A percentile compares a stretch with the other conserved stretches of the same genome.
phyloP scores from a whole-genome alignment of 257 asterid genomes.

The Phtheirospermum japonicum region DNA sequence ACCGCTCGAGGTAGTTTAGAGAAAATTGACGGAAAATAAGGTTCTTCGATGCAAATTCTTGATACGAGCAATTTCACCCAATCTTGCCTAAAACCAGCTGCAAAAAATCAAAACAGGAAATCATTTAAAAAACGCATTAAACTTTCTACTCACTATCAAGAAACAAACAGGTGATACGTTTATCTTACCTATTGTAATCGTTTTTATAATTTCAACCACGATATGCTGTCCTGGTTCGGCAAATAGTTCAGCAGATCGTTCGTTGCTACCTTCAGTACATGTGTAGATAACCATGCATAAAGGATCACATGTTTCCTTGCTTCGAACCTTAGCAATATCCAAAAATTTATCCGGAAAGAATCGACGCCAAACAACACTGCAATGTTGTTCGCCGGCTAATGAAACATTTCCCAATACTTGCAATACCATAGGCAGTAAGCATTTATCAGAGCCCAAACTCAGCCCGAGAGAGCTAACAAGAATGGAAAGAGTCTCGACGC shows the following conservation, averaged over 20 bases:
- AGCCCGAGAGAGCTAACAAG: slow-evolving; percentile 35
- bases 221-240: slow-evolving; percentile 47
- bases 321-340: too few relatives aligned
- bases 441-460: slow-evolving; percentile 46
- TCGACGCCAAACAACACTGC: too few relatives aligned
- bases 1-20: slow-evolving; percentile 33
- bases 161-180: background rate
- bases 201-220: slow-evolving; percentile 44
- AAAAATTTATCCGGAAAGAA: too few relatives aligned
- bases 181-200: slow-evolving; percentile 48
- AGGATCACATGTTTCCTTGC: too few relatives aligned
- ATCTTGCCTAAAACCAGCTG: too few relatives aligned
- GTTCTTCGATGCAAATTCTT: too few relatives aligned
- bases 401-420: too few relatives aligned
- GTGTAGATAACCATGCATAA: too few relatives aligned
- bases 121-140: background rate
- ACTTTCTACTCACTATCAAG: background rate
- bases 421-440: too few relatives aligned
- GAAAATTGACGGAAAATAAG: slow-evolving; percentile 41
- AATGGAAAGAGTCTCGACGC: too few relatives aligned
- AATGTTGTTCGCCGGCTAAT: too few relatives aligned
- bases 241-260: slow-evolving; percentile 38
- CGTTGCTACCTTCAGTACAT: slow-evolving; percentile 44
- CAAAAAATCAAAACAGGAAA: slow-evolving; percentile 24
- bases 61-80: too few relatives aligned